These are phyloP conservation scores for Diaporthe citriasiana DNA, from an alignment of 2,329 filamentous ascomycete genomes.

Conservation along the genomic window DNA sequence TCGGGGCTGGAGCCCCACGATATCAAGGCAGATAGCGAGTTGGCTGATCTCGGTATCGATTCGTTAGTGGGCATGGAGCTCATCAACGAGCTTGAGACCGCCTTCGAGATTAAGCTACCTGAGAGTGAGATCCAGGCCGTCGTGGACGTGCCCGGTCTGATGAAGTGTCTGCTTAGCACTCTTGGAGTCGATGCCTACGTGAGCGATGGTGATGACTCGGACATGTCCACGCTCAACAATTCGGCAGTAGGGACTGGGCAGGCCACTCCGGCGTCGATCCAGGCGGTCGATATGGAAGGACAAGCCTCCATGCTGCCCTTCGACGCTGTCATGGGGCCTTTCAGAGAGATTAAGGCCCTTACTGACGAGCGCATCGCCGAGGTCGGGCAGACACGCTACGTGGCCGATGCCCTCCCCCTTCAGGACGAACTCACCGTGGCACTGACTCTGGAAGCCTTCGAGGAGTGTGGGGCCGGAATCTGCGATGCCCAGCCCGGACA, in stretches of 20 bases:
- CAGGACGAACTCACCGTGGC: conserved; percentile 45
- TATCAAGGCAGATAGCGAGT: conserved; percentile 52
- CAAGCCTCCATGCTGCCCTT: background rate
- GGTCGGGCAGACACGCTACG: conserved; percentile 33
- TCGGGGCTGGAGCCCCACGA: conserved; percentile 49
- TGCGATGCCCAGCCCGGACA: conserved; percentile 47
- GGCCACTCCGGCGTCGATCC: conserved; percentile 4
- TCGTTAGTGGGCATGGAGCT: conserved; percentile 66
- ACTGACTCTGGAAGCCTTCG: conserved; percentile 53
- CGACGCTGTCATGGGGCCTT: conserved; percentile 10
- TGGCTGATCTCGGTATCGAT: conserved; percentile 64
- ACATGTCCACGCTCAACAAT: background rate
- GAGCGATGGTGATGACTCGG: background rate
- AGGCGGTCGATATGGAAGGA: background rate
- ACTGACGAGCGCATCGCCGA: conserved; percentile 24
- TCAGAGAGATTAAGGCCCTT: conserved; percentile 1
- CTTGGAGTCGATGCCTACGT: background rate
- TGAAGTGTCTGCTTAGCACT: conserved; percentile 11
- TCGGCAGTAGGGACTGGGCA: background rate
- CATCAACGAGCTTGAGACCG: conserved; percentile 55
- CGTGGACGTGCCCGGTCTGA: conserved; percentile 17
- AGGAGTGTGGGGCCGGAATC: conserved; percentile 49
- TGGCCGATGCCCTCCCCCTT: background rate
- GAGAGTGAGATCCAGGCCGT: conserved; percentile 26
- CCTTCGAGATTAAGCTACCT: conserved; percentile 51